A percentile compares a stretch with the other conserved stretches of the same genome.
Evolutionary conservation across 768 basidiomycete genomes (phyloP).

Genomic region (Xerocomellus dryophilus): DNA sequence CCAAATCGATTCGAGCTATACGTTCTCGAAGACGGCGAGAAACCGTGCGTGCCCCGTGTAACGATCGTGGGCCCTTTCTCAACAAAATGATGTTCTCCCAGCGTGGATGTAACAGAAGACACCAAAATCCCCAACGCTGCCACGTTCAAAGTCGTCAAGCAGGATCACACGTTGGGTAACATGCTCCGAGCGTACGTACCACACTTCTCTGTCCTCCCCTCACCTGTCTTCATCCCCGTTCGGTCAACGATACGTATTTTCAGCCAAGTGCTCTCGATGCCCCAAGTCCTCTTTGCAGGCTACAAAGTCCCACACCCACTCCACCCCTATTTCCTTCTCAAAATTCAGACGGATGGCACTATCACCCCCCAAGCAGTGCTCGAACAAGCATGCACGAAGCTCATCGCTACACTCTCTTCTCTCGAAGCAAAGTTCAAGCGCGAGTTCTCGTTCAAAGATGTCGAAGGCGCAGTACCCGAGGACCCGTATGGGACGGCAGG

Average conservation of each 20-base stretch:
- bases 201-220: slow-evolving; percentile 7
- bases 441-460: slow-evolving; percentile 78
- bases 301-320: slow-evolving; percentile 98
- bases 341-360: slow-evolving; percentile 91
- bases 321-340: slow-evolving; percentile 90
- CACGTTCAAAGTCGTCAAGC: slow-evolving; percentile 90
- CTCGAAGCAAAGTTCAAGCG: slow-evolving; percentile 78
- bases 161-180: slow-evolving; percentile 95
- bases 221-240: background rate
- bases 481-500: slow-evolving; percentile 50
- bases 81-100: slow-evolving; percentile 32
- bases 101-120: slow-evolving; percentile 89
- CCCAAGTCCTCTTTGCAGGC: slow-evolving; percentile 89
- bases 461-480: slow-evolving; percentile 47
- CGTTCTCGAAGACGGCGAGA: slow-evolving; percentile 91
- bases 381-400: slow-evolving; percentile 76
- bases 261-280: slow-evolving; percentile 89
- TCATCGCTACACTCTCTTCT: slow-evolving; percentile 67
- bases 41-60: slow-evolving; percentile 61
- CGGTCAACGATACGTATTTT: slow-evolving; percentile 7
- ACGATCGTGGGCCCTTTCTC: background rate
- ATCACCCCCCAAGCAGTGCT: slow-evolving; percentile 79
- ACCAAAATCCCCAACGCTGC: slow-evolving; percentile 98
- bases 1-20: slow-evolving; percentile 91
- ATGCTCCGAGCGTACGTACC: slow-evolving; percentile 86